Conservation (phyloP, 2,329 filamentous ascomycete genomes). For the Fusarium sp. region DNA sequence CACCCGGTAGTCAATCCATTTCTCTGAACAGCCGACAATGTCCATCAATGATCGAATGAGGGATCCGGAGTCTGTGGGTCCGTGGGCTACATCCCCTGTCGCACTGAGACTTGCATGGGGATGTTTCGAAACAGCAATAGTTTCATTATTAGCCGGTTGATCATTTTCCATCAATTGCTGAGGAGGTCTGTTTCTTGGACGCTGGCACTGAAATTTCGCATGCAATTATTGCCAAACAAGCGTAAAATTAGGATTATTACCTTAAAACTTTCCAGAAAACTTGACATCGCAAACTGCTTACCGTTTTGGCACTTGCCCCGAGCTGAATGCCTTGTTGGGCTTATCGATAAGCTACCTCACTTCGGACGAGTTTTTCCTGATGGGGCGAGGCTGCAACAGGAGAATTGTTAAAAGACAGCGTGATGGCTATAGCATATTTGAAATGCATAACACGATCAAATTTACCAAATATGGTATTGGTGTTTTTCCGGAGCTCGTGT, state of each 20-base stretch:
- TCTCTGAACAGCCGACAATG: not conserved
- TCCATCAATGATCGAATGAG: constrained; percentile 2
- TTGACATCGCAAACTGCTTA: not conserved
- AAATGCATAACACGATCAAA: not conserved
- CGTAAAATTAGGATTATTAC: not conserved
- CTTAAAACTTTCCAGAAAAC: not conserved
- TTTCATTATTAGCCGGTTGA: constrained; percentile 10
- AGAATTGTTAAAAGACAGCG: not conserved
- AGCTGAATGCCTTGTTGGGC: not conserved
- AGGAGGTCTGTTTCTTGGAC: not conserved
- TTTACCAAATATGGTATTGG: not conserved
- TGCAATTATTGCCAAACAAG: not conserved
- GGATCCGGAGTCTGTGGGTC: constrained; percentile 17
- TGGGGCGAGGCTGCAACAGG: not conserved
- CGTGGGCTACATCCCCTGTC: constrained; percentile 4
- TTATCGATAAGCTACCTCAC: not conserved
- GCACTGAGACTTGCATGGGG: not conserved
- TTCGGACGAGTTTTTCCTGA: not conserved
- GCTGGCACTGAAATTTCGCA: constrained; percentile 7
- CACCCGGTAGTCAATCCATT: not conserved
- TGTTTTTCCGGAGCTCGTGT: not conserved
- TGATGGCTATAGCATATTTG: not conserved
- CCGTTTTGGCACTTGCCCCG: not conserved
- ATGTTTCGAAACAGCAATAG: constrained; percentile 22
- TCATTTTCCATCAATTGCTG: constrained; percentile 10